These are phyloP conservation scores for Rhodamnia rubescens DNA, from an alignment of 345 rosid species.

Conservation along the genomic window DNA sequence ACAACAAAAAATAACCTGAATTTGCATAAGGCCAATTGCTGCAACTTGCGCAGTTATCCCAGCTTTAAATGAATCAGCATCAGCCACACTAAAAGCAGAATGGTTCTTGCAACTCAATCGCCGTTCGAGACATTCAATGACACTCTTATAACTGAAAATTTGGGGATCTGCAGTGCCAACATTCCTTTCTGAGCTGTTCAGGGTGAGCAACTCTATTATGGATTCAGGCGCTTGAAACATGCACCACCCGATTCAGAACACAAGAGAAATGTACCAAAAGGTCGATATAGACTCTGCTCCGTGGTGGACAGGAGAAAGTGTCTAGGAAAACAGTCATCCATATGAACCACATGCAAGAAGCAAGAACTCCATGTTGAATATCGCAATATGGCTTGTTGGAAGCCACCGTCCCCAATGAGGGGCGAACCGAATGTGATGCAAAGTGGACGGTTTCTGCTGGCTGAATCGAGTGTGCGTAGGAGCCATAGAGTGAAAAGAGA, in stretches of 20 bases:
- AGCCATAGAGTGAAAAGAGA: constrained; percentile 60
- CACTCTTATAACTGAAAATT: constrained; percentile 3
- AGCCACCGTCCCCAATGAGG: constrained; percentile 25
- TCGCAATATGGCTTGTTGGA: constrained; percentile 23
- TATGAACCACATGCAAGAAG: constrained; percentile 41
- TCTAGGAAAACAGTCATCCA: constrained; percentile 25
- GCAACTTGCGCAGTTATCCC: constrained; percentile 17
- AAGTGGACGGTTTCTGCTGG: constrained; percentile 18
- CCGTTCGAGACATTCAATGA: background rate
- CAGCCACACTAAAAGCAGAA: background rate
- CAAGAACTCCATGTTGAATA: constrained; percentile 28
- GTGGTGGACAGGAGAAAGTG: background rate
- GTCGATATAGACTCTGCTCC: constrained; percentile 9
- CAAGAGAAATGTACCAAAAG: constrained; percentile 52
- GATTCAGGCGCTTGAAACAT: constrained; percentile 39
- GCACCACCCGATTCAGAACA: constrained; percentile 20
- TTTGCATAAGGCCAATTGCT: constrained; percentile 14
- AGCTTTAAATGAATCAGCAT: background rate
- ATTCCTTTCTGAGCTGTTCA: background rate
- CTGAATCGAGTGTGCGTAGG: constrained; percentile 18
- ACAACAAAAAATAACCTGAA: constrained; percentile 1
- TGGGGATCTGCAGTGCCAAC: background rate
- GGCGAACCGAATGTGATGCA: constrained; percentile 79
- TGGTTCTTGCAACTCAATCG: constrained; percentile 3
- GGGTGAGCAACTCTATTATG: constrained; percentile 13